Evolutionary conservation across 768 basidiomycete genomes (phyloP).

Genomic region (Rhizopogon roseolus): DNA sequence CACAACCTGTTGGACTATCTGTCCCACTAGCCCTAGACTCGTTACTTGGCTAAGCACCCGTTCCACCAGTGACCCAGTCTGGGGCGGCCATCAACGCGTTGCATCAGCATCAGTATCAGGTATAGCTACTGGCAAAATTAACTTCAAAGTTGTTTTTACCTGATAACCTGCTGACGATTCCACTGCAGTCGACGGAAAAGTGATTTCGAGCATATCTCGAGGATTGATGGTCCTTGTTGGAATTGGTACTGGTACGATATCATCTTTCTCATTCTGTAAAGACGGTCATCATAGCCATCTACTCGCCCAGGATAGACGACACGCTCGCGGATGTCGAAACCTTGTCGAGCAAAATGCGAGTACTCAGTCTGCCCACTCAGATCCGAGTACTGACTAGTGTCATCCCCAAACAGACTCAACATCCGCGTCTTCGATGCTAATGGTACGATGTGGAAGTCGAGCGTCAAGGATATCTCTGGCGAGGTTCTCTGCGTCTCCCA

Average conservation of each 20-base stretch:
- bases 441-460: constrained; percentile 80
- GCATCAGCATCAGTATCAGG: constrained; percentile 82
- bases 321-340: constrained; percentile 64
- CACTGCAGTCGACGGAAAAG: constrained; percentile 67
- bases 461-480: constrained; percentile 82
- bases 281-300: background rate
- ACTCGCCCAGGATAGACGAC: constrained; percentile 61
- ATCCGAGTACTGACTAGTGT: constrained; percentile 28
- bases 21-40: no score
- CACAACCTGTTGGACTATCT: no score
- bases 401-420: constrained; percentile 44
- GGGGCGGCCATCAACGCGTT: no score
- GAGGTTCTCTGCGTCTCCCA: constrained; percentile 95
- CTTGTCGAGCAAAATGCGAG: constrained; percentile 82
- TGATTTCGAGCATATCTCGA: constrained; percentile 76
- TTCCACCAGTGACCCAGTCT: no score
- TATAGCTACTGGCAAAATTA: constrained; percentile 22
- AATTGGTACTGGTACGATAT: constrained; percentile 65
- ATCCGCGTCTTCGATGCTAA: constrained; percentile 68
- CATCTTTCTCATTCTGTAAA: constrained; percentile 2
- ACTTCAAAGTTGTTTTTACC: no score
- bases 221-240: constrained; percentile 92
- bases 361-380: background rate
- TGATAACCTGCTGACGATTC: background rate
- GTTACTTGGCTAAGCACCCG: no score